A percentile compares a stretch with the other conserved stretches of the same genome.
These are phyloP conservation scores for Podila minutissima DNA, from an alignment of 192 early-diverging fungal species.

Conservation along the genomic window DNA sequence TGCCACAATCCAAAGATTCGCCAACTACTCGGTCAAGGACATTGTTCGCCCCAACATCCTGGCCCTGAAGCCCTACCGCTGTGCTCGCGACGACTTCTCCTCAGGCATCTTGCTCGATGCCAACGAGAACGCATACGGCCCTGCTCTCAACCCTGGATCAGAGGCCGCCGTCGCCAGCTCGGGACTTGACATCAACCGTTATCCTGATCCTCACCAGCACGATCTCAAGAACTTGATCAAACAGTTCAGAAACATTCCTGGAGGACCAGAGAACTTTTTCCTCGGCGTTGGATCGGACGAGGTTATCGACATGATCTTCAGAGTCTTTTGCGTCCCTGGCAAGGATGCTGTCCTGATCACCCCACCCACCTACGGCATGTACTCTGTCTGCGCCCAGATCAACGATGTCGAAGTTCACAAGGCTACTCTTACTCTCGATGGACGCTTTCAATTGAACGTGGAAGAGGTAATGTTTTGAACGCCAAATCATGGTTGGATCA, in stretches of 20 bases:
- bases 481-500: too few relatives aligned
- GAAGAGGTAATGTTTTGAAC: constrained; percentile 58
- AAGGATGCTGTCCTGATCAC: constrained; percentile 93
- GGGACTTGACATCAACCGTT: constrained; percentile 80
- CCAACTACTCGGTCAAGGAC: constrained; percentile 60
- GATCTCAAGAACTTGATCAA: constrained; percentile 83
- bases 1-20: constrained; percentile 29
- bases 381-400: constrained; percentile 89
- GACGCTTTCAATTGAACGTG: constrained; percentile 70
- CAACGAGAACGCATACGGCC: constrained; percentile 97
- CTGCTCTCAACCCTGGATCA: constrained; percentile 39
- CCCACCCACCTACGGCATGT: constrained; percentile 99
- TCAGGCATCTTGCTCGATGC: constrained; percentile 97
- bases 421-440: constrained; percentile 80
- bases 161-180: constrained; percentile 41
- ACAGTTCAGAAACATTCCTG: constrained; percentile 73
- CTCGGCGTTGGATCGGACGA: constrained; percentile 98
- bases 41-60: constrained; percentile 86
- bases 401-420: constrained; percentile 95
- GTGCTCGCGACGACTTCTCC: constrained; percentile 97
- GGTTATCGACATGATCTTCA: constrained; percentile 89
- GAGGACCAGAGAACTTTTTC: constrained; percentile 79
- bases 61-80: constrained; percentile 90
- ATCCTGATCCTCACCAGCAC: constrained; percentile 95
- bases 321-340: constrained; percentile 90